Percentiles rank a stretch among this genome's conserved stretches.
Evolutionary conservation across 345 rosid genomes (phyloP).

Genomic region (Toxicodendron radicans): DNA sequence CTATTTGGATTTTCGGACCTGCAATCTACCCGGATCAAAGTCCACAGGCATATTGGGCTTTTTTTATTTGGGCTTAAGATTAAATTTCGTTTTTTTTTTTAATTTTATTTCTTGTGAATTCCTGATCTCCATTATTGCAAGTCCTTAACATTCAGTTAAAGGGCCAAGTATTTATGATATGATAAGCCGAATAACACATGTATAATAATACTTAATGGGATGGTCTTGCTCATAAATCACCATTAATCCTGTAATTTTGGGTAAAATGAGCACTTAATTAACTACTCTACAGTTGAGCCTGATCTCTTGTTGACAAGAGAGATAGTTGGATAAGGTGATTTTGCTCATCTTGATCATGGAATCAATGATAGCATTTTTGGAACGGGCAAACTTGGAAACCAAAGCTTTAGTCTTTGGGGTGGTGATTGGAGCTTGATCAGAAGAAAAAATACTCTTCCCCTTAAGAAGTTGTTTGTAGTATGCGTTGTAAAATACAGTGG

Average conservation of each 20-base stretch:
- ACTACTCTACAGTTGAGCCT: conserved; percentile 66
- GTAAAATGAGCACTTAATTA: too few species aligned
- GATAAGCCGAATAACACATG: too few species aligned
- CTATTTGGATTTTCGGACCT: not conserved
- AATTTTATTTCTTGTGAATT: too few species aligned
- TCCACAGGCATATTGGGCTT: not conserved
- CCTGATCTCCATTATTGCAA: too few species aligned
- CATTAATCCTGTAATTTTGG: too few species aligned
- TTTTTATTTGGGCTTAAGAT: too few species aligned
- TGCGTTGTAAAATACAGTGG: conserved; percentile 50
- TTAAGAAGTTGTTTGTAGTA: conserved; percentile 70
- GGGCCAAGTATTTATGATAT: too few species aligned
- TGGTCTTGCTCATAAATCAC: too few species aligned
- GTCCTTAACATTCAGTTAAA: too few species aligned
- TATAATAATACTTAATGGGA: too few species aligned
- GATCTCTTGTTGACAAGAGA: conserved; percentile 73
- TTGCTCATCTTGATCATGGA: conserved; percentile 90
- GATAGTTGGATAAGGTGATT: too few species aligned
- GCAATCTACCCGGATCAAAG: not conserved
- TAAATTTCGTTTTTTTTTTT: too few species aligned
- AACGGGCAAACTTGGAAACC: conserved; percentile 55
- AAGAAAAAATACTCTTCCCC: conserved; percentile 72
- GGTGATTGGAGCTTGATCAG: conserved; percentile 72
- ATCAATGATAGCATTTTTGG: conserved; percentile 46
- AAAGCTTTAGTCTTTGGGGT: conserved; percentile 42